Evolutionary conservation across 2,329 filamentous ascomycete species (phyloP).

Genomic region (Tolypocladium cylindrosporum): DNA sequence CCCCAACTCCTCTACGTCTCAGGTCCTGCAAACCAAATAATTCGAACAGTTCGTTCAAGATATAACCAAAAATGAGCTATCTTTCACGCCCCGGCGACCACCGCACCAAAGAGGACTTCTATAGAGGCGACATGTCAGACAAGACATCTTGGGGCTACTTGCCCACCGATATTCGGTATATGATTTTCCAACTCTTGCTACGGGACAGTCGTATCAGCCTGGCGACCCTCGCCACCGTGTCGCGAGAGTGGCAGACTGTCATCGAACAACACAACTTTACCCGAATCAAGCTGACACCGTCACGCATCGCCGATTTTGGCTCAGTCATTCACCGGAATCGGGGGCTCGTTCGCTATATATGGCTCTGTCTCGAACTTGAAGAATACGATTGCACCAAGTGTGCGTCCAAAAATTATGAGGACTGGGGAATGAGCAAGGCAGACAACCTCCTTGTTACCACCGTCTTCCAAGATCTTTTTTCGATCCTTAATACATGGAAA

Average conservation of each 20-base stretch:
- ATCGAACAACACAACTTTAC: background rate
- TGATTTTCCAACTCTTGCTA: background rate
- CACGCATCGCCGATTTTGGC: background rate
- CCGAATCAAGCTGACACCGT: background rate
- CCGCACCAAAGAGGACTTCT: background rate
- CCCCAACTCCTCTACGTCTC: too few relatives aligned
- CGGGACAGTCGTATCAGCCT: background rate
- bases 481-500: background rate
- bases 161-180: background rate
- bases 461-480: background rate
- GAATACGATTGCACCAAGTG: background rate
- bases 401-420: background rate
- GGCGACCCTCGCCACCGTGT: background rate
- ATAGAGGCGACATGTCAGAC: background rate
- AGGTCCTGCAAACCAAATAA: background rate
- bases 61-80: background rate
- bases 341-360: background rate
- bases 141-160: background rate
- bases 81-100: background rate
- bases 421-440: background rate
- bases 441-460: background rate
- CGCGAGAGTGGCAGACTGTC: background rate
- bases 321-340: background rate
- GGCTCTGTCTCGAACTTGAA: background rate
- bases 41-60: background rate